Percentiles rank a stretch among this genome's conserved stretches.
Conservation (phyloP, 129 eudicot species). For the Gnaphalium uliginosum region DNA sequence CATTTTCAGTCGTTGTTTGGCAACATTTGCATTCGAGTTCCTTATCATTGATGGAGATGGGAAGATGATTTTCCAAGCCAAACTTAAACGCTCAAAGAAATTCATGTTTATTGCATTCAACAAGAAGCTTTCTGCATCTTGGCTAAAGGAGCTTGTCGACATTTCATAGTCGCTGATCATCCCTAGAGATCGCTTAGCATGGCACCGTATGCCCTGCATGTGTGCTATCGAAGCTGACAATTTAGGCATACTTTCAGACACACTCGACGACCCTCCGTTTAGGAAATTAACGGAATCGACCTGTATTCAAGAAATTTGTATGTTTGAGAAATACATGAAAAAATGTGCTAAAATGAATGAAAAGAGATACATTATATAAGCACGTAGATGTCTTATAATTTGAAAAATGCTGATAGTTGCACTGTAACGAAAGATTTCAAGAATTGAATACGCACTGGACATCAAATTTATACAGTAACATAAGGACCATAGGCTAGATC, state of each 20-base stretch:
- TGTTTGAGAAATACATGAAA: conserved; percentile 15
- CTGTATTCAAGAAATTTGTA: conserved; percentile 24
- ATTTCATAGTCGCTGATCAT: conserved; percentile 45
- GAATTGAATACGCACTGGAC: conserved; percentile 4
- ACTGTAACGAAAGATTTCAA: conserved; percentile 7
- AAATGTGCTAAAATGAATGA: conserved; percentile 5
- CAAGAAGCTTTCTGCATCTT: conserved; percentile 71
- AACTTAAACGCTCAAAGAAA: conserved; percentile 74
- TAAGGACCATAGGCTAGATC: conserved; percentile 8
- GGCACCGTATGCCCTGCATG: conserved; percentile 45
- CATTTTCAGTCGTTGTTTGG: conserved; percentile 88
- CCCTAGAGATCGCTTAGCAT: conserved; percentile 52
- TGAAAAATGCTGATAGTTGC: background rate
- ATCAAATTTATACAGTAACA: conserved; percentile 11
- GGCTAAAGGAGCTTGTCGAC: conserved; percentile 53
- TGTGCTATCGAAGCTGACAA: conserved; percentile 29
- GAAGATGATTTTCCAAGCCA: conserved; percentile 85
- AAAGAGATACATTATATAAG: conserved; percentile 9
- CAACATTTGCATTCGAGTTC: conserved; percentile 75
- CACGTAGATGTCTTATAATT: background rate
- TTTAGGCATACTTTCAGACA: conserved; percentile 34
- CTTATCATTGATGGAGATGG: conserved; percentile 58
- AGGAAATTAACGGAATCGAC: conserved; percentile 30
- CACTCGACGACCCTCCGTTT: conserved; percentile 7
- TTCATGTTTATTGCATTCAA: conserved; percentile 71